These are phyloP conservation scores for Cystobasidium slooffiae DNA, from an alignment of 1,284 basidiomycete species.

Conservation along the genomic window DNA sequence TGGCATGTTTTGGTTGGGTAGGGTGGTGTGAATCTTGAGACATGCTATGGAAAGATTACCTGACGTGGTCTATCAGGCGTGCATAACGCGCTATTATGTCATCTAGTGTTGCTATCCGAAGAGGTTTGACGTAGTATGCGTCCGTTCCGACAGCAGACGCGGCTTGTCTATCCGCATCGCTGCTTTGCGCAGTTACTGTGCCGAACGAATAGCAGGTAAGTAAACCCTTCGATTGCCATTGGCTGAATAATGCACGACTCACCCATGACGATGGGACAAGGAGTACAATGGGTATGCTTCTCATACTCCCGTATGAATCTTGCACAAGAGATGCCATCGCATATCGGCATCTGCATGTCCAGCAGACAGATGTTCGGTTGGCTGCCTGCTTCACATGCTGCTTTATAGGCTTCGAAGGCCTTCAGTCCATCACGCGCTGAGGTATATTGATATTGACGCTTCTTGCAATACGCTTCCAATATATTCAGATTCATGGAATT, in stretches of 20 bases:
- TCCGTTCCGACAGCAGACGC: slow-evolving; percentile 10
- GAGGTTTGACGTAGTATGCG: slow-evolving; percentile 36
- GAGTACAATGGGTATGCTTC: not conserved
- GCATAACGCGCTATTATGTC: slow-evolving; percentile 5
- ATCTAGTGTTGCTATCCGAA: slow-evolving; percentile 17
- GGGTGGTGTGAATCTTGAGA: too few relatives aligned
- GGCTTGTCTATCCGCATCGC: slow-evolving; percentile 4
- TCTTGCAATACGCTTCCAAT: slow-evolving; percentile 18
- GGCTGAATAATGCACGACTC: not conserved
- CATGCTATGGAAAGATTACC: too few relatives aligned
- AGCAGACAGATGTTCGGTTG: slow-evolving; percentile 13
- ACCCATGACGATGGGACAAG: slow-evolving; percentile 28
- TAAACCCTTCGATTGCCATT: not conserved
- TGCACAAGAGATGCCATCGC: slow-evolving; percentile 25
- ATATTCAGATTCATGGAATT: slow-evolving; percentile 30
- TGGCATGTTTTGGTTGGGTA: too few relatives aligned
- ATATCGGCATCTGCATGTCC: slow-evolving; percentile 36
- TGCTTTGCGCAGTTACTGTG: slow-evolving; percentile 30
- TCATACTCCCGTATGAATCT: slow-evolving; percentile 25
- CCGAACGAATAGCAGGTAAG: not conserved
- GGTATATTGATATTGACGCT: not conserved
- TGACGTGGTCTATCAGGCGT: not conserved
- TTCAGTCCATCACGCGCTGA: slow-evolving; percentile 17
- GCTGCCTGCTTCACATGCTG: not conserved
- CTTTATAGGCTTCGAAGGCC: slow-evolving; percentile 15